Evolutionary conservation across 2,329 filamentous ascomycete species (phyloP).

Genomic region (Neurospora sp.): DNA sequence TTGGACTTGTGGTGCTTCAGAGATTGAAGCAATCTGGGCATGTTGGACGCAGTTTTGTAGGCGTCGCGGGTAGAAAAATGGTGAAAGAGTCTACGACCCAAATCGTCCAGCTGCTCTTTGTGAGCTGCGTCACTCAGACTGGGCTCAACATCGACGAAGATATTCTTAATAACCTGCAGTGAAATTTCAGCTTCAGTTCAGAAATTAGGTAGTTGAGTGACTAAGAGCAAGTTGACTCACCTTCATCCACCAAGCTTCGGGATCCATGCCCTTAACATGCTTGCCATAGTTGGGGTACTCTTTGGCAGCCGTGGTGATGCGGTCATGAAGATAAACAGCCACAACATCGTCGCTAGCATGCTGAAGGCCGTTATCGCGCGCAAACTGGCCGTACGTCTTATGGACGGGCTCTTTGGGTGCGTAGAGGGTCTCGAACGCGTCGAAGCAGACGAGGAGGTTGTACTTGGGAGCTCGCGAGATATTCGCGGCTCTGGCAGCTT

Average conservation of each 20-base stretch:
- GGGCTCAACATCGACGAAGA: slow-evolving; percentile 31
- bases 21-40: slow-evolving; percentile 29
- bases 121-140: slow-evolving; percentile 18
- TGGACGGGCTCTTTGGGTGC: slow-evolving; percentile 38
- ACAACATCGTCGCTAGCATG: slow-evolving; percentile 20
- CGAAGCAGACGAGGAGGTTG: slow-evolving; percentile 50
- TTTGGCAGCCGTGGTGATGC: slow-evolving; percentile 17
- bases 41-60: slow-evolving; percentile 39
- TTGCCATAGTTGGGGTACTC: slow-evolving; percentile 51
- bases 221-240: slow-evolving; percentile 26
- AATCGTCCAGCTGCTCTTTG: slow-evolving; percentile 29
- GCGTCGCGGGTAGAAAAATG: slow-evolving; percentile 44
- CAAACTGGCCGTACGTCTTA: slow-evolving; percentile 44
- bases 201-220: neutral
- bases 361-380: slow-evolving; percentile 22
- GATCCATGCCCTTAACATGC: slow-evolving; percentile 33
- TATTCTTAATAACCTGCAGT: slow-evolving; percentile 42
- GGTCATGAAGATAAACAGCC: neutral
- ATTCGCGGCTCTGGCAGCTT: neutral
- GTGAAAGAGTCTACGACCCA: slow-evolving; percentile 38
- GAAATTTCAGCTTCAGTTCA: neutral
- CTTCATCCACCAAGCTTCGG: slow-evolving; percentile 50
- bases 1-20: slow-evolving; percentile 22
- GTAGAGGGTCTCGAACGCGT: slow-evolving; percentile 58
- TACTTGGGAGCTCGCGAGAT: slow-evolving; percentile 2